Conservation (phyloP, 352 stramenopile species). For the Globisporangium alternatum region DNA sequence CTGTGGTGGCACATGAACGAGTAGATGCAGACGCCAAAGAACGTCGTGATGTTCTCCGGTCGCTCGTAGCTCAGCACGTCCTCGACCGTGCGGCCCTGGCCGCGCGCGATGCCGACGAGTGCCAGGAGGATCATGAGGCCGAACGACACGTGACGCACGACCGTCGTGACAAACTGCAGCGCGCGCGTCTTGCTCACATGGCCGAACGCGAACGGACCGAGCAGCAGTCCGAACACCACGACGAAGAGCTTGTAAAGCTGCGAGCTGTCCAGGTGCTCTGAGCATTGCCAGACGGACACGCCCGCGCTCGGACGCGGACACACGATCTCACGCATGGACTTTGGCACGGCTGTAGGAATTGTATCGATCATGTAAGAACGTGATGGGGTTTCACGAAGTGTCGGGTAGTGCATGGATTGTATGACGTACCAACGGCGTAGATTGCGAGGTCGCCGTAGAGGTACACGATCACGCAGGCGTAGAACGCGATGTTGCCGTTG, state of each 20-base stretch:
- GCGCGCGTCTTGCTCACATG: slow-evolving; percentile 83
- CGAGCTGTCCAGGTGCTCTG: slow-evolving; percentile 62
- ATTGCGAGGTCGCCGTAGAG: slow-evolving; percentile 87
- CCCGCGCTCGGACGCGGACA: slow-evolving; percentile 57
- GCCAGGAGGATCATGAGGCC: slow-evolving; percentile 82
- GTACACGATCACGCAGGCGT: slow-evolving; percentile 78
- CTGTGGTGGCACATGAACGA: slow-evolving; percentile 91
- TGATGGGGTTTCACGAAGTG: background rate
- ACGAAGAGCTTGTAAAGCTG: slow-evolving; percentile 85
- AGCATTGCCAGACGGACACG: slow-evolving; percentile 65
- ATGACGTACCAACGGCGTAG: slow-evolving; percentile 77
- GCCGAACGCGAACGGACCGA: slow-evolving; percentile 76
- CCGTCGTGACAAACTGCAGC: slow-evolving; percentile 75
- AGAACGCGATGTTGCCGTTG: slow-evolving; percentile 72
- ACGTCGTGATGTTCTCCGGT: slow-evolving; percentile 65
- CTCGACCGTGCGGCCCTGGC: slow-evolving; percentile 51
- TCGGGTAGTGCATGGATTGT: background rate
- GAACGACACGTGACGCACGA: slow-evolving; percentile 84
- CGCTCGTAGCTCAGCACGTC: slow-evolving; percentile 78
- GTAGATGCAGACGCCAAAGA: slow-evolving; percentile 89
- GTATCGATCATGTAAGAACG: background rate
- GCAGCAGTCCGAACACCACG: slow-evolving; percentile 61
- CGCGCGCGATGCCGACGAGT: slow-evolving; percentile 59
- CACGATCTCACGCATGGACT: slow-evolving; percentile 82
- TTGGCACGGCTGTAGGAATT: slow-evolving; percentile 69